Conservation (phyloP, 495 filamentous ascomycete genomes). For the Neurospora cerealis region DNA sequence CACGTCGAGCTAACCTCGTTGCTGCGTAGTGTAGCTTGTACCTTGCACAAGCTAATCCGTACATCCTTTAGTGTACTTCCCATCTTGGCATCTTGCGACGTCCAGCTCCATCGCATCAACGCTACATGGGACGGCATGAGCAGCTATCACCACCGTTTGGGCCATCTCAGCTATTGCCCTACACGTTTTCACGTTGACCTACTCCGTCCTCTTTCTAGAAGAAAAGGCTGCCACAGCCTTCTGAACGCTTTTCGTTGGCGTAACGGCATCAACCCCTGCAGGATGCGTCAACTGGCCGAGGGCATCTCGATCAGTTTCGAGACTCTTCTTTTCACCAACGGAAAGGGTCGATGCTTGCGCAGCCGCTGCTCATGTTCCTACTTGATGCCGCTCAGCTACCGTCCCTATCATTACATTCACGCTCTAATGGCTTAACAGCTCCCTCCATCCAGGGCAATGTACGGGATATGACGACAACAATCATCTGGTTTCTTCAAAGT, state of each 20-base stretch:
- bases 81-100: not conserved
- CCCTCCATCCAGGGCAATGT: not conserved
- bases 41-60: not conserved
- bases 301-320: not conserved
- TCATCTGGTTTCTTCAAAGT: not conserved
- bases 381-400: not conserved
- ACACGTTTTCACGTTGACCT: not conserved
- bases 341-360: not conserved
- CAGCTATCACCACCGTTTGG: not conserved
- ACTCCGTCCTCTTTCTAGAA: not conserved
- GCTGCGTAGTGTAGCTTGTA: not conserved
- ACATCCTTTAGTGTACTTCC: not conserved
- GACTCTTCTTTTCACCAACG: not conserved
- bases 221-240: not conserved
- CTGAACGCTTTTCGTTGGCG: not conserved
- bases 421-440: not conserved
- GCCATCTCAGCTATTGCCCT: not conserved
- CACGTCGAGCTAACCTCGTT: constrained; percentile 9
- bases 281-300: not conserved
- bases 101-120: not conserved
- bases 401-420: not conserved
- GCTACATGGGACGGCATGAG: not conserved
- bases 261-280: not conserved
- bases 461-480: not conserved
- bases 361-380: not conserved